Conservation (phyloP, 2,329 filamentous ascomycete species). For the Laburnicola sp. region DNA sequence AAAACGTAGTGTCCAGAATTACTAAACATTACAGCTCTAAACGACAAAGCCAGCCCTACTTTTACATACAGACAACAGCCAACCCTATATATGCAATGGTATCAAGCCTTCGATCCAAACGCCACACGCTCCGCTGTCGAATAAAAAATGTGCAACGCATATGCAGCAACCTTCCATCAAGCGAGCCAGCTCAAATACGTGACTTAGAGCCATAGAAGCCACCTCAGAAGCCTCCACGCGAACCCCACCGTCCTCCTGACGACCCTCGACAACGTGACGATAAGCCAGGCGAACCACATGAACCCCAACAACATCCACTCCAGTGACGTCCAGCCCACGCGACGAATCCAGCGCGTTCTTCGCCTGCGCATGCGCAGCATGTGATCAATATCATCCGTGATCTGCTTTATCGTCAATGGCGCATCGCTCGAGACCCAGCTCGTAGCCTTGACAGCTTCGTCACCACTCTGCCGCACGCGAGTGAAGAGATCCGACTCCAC, state of each 20-base stretch:
- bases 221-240: conserved; percentile 64
- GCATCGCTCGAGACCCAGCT: conserved; percentile 75
- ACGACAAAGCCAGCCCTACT: too few relatives aligned
- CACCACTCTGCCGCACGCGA: conserved; percentile 68
- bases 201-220: conserved; percentile 70
- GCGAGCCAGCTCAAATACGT: too few relatives aligned
- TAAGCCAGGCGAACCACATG: conserved; percentile 93
- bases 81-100: too few relatives aligned
- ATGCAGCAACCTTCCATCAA: conserved; percentile 9
- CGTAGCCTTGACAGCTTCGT: conserved; percentile 78
- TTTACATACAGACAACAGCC: too few relatives aligned
- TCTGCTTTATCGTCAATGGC: conserved; percentile 76
- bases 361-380: conserved; percentile 73
- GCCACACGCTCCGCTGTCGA: too few relatives aligned
- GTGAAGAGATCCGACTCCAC: conserved; percentile 57
- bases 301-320: conserved; percentile 87
- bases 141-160: too few relatives aligned
- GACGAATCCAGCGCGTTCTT: conserved; percentile 73
- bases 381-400: conserved; percentile 72
- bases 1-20: too few relatives aligned
- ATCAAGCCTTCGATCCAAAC: too few relatives aligned
- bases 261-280: conserved; percentile 75
- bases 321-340: conserved; percentile 76
- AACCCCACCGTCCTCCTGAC: conserved; percentile 66
- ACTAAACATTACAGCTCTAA: too few relatives aligned